These are phyloP conservation scores for Trebouxia sp. DNA, from an alignment of 139 green algal genomes.

Conservation along the genomic window DNA sequence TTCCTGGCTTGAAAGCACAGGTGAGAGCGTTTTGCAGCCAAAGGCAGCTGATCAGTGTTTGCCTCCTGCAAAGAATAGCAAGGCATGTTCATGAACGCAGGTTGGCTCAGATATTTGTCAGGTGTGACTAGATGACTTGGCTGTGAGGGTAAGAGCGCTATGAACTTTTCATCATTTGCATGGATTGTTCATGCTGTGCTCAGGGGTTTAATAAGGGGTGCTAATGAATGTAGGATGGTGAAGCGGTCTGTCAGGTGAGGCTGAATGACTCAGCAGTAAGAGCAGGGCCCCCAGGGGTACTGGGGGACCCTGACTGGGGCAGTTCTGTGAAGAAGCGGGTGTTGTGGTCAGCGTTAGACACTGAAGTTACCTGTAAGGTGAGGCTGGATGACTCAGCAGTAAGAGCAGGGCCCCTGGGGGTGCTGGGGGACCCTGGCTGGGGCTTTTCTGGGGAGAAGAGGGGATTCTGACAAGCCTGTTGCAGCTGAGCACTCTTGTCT, in stretches of 20 bases:
- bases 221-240: too few species aligned
- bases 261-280: neutral
- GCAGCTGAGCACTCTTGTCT: slow-evolving; percentile 23
- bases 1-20: too few species aligned
- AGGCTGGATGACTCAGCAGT: slow-evolving; percentile 4
- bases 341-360: slow-evolving; percentile 12
- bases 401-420: neutral
- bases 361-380: slow-evolving; percentile 2
- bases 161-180: too few species aligned
- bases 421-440: slow-evolving; percentile 10
- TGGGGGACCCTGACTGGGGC: slow-evolving; percentile 8
- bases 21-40: too few species aligned
- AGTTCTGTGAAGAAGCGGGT: neutral
- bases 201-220: too few species aligned
- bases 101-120: too few species aligned
- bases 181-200: too few species aligned
- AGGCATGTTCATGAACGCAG: too few species aligned
- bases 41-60: too few species aligned
- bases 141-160: too few species aligned
- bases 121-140: too few species aligned
- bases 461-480: slow-evolving; percentile 19
- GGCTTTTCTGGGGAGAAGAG: slow-evolving; percentile 19
- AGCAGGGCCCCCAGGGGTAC: neutral
- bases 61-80: too few species aligned
- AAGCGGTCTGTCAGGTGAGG: neutral